phyloP scores from a whole-genome alignment of 805 yeast species.

The Candida railenensis region DNA sequence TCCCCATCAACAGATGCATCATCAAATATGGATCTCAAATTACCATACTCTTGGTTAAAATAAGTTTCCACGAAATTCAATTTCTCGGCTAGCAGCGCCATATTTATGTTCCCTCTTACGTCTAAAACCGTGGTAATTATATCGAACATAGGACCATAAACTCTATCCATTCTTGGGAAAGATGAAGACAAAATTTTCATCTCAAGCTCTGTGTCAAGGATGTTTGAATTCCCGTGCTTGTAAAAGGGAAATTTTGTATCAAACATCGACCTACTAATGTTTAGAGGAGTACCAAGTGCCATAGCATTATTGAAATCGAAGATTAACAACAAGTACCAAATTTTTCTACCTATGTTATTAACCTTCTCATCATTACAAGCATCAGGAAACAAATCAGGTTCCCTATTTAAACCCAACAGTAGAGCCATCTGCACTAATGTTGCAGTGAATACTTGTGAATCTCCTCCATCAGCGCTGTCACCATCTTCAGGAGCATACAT shows the following conservation, averaged over 20 bases:
- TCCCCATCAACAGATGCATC: neutral
- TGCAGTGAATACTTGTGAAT: constrained; percentile 53
- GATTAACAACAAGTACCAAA: constrained; percentile 53
- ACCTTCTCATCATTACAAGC: constrained; percentile 17
- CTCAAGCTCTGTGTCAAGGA: constrained; percentile 9
- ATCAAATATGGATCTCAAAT: constrained; percentile 2
- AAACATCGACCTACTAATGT: constrained; percentile 35
- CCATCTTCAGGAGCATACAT: constrained; percentile 54
- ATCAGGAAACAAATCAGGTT: constrained; percentile 50
- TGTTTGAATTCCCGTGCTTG: constrained; percentile 9
- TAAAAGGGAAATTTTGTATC: constrained; percentile 49
- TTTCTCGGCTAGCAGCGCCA: constrained; percentile 14
- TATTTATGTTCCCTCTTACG: constrained; percentile 14
- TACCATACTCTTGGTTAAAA: constrained; percentile 7
- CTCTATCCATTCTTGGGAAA: constrained; percentile 11
- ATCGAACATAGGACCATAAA: constrained; percentile 10
- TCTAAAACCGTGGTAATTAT: constrained; percentile 14
- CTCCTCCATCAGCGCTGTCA: constrained; percentile 57
- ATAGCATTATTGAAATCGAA: constrained; percentile 45
- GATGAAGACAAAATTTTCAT: constrained; percentile 3
- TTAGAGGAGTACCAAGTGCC: constrained; percentile 43
- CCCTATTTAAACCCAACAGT: constrained; percentile 66
- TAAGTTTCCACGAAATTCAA: constrained; percentile 12
- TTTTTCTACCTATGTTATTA: constrained; percentile 52
- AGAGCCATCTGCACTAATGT: constrained; percentile 65